Percentiles rank a stretch among this genome's conserved stretches.
phyloP scores from a whole-genome alignment of 2,329 filamentous ascomycete species.

The Laburnicola sp. region DNA sequence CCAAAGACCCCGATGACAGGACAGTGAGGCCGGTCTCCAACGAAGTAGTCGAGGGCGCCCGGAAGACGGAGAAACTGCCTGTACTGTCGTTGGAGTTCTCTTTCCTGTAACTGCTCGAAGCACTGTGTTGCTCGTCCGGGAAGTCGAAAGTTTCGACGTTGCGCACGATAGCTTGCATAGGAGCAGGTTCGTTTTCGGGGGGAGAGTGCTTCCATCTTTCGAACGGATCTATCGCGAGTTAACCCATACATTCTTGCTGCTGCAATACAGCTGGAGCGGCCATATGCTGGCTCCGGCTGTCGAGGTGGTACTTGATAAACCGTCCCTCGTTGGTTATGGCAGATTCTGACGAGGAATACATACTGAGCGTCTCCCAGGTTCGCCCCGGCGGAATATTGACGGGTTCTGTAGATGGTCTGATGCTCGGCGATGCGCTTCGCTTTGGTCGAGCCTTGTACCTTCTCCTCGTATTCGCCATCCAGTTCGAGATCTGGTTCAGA shows the following conservation, averaged over 20 bases:
- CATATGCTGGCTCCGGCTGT: constrained; percentile 6
- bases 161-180: constrained; percentile 64
- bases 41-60: constrained; percentile 58
- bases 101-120: constrained; percentile 51
- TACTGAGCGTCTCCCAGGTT: constrained; percentile 52
- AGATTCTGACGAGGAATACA: constrained; percentile 25
- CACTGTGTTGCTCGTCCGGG: constrained; percentile 29
- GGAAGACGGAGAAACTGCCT: constrained; percentile 54
- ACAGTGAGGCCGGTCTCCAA: constrained; percentile 54
- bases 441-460: constrained; percentile 75
- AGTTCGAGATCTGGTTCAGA: constrained; percentile 84
- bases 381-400: constrained; percentile 74
- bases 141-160: constrained; percentile 54
- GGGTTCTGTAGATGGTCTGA: constrained; percentile 62
- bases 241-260: constrained; percentile 34
- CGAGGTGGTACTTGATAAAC: constrained; percentile 29
- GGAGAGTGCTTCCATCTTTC: constrained; percentile 72
- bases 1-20: constrained; percentile 58
- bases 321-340: constrained; percentile 21
- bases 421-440: constrained; percentile 69
- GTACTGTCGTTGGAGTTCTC: constrained; percentile 54
- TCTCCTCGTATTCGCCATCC: constrained; percentile 86
- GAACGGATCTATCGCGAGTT: constrained; percentile 61
- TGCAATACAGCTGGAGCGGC: constrained; percentile 10
- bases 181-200: constrained; percentile 69